Conservation (phyloP, 2,329 filamentous ascomycete species). For the Aspergillus jensenii region DNA sequence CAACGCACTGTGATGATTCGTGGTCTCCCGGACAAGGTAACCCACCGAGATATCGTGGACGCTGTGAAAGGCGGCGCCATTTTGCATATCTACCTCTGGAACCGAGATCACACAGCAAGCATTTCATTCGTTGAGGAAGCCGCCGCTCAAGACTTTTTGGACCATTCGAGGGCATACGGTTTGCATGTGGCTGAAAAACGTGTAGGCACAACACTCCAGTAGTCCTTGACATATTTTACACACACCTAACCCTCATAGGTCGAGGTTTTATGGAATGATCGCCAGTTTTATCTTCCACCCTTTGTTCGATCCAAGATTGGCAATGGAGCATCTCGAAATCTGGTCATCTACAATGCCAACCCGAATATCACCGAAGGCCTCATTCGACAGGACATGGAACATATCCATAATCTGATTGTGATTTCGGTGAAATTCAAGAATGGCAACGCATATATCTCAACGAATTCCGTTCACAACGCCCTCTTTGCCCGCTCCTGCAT, state of each 20-base stretch:
- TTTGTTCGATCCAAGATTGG: slow-evolving; percentile 66
- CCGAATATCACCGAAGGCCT: slow-evolving; percentile 60
- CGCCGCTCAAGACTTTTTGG: slow-evolving; percentile 64
- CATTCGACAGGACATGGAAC: slow-evolving; percentile 73
- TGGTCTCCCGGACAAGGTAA: slow-evolving; percentile 62
- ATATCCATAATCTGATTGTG: slow-evolving; percentile 77
- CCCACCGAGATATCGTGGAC: slow-evolving; percentile 64
- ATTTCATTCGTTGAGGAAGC: slow-evolving; percentile 69
- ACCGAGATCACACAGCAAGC: slow-evolving; percentile 58
- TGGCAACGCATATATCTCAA: slow-evolving; percentile 66
- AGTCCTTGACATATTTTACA: not conserved
- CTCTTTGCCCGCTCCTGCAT: slow-evolving; percentile 76
- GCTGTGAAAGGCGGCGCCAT: slow-evolving; percentile 69
- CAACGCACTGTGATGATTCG: slow-evolving; percentile 54
- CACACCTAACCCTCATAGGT: slow-evolving; percentile 49
- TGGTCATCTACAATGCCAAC: slow-evolving; percentile 64
- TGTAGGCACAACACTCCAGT: slow-evolving; percentile 47
- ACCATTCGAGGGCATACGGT: slow-evolving; percentile 63
- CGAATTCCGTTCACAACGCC: slow-evolving; percentile 75
- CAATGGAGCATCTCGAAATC: slow-evolving; percentile 69
- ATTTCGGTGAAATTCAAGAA: slow-evolving; percentile 62
- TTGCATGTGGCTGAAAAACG: slow-evolving; percentile 68
- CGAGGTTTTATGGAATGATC: slow-evolving; percentile 67
- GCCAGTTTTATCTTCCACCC: slow-evolving; percentile 64
- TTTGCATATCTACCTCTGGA: slow-evolving; percentile 65